Evolutionary conservation across 1,139 yeast genomes (phyloP).

Genomic region (Geotrichum aggregatum): DNA sequence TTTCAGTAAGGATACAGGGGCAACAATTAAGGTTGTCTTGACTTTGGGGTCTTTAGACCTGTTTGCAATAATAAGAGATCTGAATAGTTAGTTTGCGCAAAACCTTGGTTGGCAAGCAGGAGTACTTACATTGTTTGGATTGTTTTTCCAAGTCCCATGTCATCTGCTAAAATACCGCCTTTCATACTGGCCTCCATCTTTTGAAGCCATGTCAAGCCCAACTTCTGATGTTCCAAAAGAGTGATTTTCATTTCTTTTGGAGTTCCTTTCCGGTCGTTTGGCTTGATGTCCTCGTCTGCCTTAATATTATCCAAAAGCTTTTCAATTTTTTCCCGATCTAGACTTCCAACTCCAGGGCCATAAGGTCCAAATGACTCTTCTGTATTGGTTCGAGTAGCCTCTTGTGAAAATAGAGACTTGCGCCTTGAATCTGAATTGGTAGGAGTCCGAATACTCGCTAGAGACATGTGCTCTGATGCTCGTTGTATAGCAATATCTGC

Average conservation of each 20-base stretch:
- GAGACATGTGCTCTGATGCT: slow-evolving; percentile 6
- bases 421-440: background rate
- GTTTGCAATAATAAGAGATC: slow-evolving; percentile 57
- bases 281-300: slow-evolving; percentile 46
- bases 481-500: background rate
- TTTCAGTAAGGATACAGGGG: slow-evolving; percentile 75
- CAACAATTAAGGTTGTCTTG: slow-evolving; percentile 69
- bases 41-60: slow-evolving; percentile 38
- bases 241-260: slow-evolving; percentile 66
- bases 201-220: slow-evolving; percentile 79
- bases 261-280: slow-evolving; percentile 56
- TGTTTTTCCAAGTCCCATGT: slow-evolving; percentile 93
- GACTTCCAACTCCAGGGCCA: slow-evolving; percentile 9
- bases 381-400: background rate
- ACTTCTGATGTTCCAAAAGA: slow-evolving; percentile 75
- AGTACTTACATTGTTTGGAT: slow-evolving; percentile 60
- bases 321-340: slow-evolving; percentile 43
- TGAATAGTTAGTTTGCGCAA: slow-evolving; percentile 11
- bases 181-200: slow-evolving; percentile 55
- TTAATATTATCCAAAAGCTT: slow-evolving; percentile 62
- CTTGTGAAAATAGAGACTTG: background rate
- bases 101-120: background rate
- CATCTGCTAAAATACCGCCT: slow-evolving; percentile 89
- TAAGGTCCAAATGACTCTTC: slow-evolving; percentile 3
- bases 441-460: background rate